Evolutionary conservation across 257 asterid genomes (phyloP).

Genomic region (Penstemon newberryi): DNA sequence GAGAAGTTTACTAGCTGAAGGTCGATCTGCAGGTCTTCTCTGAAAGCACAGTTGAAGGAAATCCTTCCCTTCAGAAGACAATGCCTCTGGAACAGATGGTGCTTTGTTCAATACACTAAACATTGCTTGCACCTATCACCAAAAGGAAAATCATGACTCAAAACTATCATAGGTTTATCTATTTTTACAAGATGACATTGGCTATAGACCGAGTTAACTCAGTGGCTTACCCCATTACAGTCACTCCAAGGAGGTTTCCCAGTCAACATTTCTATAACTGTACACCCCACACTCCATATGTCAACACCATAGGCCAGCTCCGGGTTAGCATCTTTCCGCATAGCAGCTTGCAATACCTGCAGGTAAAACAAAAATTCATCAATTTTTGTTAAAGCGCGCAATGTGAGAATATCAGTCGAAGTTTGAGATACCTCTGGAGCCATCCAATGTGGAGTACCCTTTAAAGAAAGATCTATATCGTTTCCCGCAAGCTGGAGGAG

Average conservation of each 20-base stretch:
- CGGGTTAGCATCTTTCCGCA: slow-evolving; percentile 69
- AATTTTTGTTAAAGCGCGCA: slow-evolving; percentile 11
- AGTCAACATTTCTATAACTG: slow-evolving; percentile 84
- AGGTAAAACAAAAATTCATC: neutral
- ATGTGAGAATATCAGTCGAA: slow-evolving; percentile 6
- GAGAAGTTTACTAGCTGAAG: slow-evolving; percentile 63
- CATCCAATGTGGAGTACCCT: slow-evolving; percentile 96
- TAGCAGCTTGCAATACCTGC: slow-evolving; percentile 77
- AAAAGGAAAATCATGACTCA: slow-evolving; percentile 16
- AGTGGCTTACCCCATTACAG: slow-evolving; percentile 46
- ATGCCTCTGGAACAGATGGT: slow-evolving; percentile 70
- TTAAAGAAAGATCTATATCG: slow-evolving; percentile 59
- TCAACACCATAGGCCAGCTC: slow-evolving; percentile 76
- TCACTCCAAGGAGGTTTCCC: slow-evolving; percentile 96
- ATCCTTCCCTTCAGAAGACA: slow-evolving; percentile 76
- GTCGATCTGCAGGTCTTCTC: slow-evolving; percentile 72
- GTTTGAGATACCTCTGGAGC: slow-evolving; percentile 76
- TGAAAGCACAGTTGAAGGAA: slow-evolving; percentile 70
- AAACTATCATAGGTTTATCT: neutral
- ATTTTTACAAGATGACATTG: neutral
- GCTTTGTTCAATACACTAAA: slow-evolving; percentile 66
- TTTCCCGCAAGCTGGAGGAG: slow-evolving; percentile 53
- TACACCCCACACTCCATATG: slow-evolving; percentile 93
- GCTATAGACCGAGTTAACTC: neutral
- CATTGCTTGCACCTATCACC: slow-evolving; percentile 80